phyloP scores from a whole-genome alignment of 1,284 basidiomycete genomes.

The Puccinia coronata region DNA sequence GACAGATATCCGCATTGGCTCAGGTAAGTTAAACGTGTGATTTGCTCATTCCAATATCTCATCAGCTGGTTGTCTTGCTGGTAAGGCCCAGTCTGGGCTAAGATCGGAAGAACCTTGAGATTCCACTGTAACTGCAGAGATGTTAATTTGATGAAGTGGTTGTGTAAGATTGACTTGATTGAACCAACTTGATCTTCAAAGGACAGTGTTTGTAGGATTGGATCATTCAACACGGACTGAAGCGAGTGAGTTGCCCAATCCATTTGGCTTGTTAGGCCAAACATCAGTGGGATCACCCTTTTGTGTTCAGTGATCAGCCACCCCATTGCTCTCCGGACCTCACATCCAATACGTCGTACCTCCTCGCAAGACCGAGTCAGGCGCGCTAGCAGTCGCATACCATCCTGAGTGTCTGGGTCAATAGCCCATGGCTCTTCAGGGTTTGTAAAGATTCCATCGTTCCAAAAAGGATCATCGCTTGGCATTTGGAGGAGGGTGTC shows the following conservation, averaged over 20 bases:
- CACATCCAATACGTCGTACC: neutral
- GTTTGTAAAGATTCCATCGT: conserved; percentile 2
- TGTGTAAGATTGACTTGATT: conserved; percentile 1
- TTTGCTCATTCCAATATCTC: conserved; percentile 4
- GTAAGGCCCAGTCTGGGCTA: neutral
- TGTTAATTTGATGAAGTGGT: conserved; percentile 12
- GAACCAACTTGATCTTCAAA: neutral
- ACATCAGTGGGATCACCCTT: neutral
- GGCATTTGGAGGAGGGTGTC: neutral
- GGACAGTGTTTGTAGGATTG: neutral
- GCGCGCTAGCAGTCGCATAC: conserved; percentile 16
- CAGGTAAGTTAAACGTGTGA: neutral
- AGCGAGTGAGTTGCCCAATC: neutral
- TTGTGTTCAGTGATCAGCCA: neutral
- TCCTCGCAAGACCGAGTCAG: neutral
- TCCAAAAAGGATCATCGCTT: conserved; percentile 19
- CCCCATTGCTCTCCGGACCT: conserved; percentile 6
- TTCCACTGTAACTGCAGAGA: conserved; percentile 3
- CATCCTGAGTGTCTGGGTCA: conserved; percentile 27
- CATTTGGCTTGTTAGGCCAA: neutral
- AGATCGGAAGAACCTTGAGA: neutral
- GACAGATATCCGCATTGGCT: neutral
- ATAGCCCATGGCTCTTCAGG: conserved; percentile 21
- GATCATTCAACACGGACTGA: neutral
- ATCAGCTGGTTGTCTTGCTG: neutral